Conservation (phyloP, 345 rosid genomes). For the Erucastrum elatum region DNA sequence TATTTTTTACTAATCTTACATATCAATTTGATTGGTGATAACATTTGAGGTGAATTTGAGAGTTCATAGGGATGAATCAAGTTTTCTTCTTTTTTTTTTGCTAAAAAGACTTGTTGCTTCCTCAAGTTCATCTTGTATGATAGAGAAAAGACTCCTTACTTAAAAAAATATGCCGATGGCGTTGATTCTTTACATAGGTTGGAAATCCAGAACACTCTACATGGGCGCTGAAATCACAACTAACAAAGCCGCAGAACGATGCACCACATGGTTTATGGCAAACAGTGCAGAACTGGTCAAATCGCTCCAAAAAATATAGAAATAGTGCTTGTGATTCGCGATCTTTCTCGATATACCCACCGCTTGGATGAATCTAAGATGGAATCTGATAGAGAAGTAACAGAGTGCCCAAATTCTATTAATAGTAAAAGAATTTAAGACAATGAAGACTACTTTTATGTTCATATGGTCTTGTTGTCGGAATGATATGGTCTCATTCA, state of each 20-base stretch:
- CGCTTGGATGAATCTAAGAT: neutral
- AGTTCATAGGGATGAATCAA: too few relatives aligned
- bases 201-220: neutral
- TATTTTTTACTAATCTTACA: too few relatives aligned
- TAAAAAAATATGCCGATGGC: neutral
- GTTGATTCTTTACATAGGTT: neutral
- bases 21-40: too few relatives aligned
- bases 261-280: neutral
- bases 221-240: neutral
- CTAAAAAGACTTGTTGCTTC: neutral
- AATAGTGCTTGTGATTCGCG: neutral
- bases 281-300: neutral
- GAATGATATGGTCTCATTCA: neutral
- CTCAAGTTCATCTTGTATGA: neutral
- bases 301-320: neutral
- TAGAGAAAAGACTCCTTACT: neutral
- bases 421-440: neutral
- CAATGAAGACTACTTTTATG: neutral
- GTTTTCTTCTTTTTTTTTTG: too few relatives aligned
- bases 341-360: neutral
- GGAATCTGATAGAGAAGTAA: neutral
- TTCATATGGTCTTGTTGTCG: neutral
- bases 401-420: neutral
- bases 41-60: too few relatives aligned
- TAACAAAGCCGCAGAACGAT: neutral